These are phyloP conservation scores for Ganoderma sp. DNA, from an alignment of 1,284 basidiomycete species.

Conservation along the genomic window DNA sequence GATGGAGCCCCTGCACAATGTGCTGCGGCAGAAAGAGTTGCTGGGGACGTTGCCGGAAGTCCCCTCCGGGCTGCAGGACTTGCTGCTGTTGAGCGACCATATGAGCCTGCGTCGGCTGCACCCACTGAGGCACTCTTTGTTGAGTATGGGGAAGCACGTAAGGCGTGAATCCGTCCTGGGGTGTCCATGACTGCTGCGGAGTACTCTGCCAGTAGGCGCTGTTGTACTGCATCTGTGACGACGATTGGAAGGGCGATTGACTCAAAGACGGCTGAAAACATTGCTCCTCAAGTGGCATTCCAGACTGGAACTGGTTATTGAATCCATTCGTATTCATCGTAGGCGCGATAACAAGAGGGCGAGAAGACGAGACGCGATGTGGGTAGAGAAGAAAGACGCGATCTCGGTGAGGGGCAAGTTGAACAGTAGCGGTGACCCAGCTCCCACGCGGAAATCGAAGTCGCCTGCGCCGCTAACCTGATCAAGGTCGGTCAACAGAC, in stretches of 20 bases:
- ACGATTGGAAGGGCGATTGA: not conserved
- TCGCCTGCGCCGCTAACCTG: not conserved
- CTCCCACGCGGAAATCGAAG: slow-evolving; percentile 5
- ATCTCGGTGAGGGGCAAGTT: not conserved
- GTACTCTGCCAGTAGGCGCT: not conserved
- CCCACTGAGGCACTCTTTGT: not conserved
- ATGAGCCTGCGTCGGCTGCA: not conserved
- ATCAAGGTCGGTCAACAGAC: not conserved
- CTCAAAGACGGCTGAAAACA: not conserved
- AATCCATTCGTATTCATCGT: slow-evolving; percentile 1
- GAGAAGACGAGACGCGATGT: not conserved
- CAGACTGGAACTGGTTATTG: not conserved
- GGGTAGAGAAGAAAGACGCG: not conserved
- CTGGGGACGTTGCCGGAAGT: not conserved
- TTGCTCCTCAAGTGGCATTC: not conserved
- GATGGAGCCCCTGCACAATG: too few species aligned
- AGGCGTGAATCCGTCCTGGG: not conserved
- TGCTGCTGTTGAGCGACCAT: not conserved
- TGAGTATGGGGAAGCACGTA: not conserved
- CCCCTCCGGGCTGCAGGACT: not conserved
- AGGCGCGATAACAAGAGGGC: not conserved
- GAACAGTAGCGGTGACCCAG: not conserved
- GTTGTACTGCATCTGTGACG: not conserved
- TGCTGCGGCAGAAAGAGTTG: not conserved
- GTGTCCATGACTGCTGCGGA: not conserved